Evolutionary conservation across 169 alveolate species (phyloP), one percentile per base, ranked within the genome.

Genomic region (Besnoitia besnoiti): DNA sequence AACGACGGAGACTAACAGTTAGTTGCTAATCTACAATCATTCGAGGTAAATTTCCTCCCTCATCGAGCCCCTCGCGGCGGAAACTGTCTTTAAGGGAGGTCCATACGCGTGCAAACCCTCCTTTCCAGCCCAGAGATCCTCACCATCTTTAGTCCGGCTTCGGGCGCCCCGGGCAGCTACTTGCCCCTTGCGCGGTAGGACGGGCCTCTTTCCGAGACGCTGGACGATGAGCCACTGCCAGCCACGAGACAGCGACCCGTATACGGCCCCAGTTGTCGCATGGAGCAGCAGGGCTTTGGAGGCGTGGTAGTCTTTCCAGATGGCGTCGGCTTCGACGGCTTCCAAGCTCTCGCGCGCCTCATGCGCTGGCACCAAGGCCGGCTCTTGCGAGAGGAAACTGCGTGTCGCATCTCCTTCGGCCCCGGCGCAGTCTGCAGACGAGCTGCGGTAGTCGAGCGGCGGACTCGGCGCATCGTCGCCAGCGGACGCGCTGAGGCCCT

Each of bases 171-270:
- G n/a, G n/a, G n/a, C n/a, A n/a, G n/a, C n/a, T n/a, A n/a, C n/a
- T n/a, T n/a, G n/a, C n/a, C n/a, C n/a, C n/a, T n/a, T n/a, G n/a
- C n/a, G n/a, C n/a, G 67, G 67, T 1, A 55, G 12, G n/a, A 55
- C 67, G n/a, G 55, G 55, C 24, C 27, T 3, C 24, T 16, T 55
- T 19, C 67, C 67, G 12, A 55, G 27, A 19, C 67, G 12, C 67
- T 55, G 67, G 33, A 55, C 30, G 24, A 55, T 19, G 27, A 55
- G 67, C 67, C 67, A 55, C 27, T 55, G 67, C 67, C 67, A 55
- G 67, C 67, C 67, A n/a, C 67, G 67, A 5, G 67, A 55, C 67
- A 55, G 67, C 30, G 67, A 55, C 33, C 67, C 67, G 67, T 55
- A 55, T 5, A 55, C 67, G 3, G 67, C 67, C 33, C 67, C 67